Percentiles rank a stretch among this genome's conserved stretches.
Conservation (phyloP, 1,284 basidiomycete genomes). For the Fomitopsis pinicola region DNA sequence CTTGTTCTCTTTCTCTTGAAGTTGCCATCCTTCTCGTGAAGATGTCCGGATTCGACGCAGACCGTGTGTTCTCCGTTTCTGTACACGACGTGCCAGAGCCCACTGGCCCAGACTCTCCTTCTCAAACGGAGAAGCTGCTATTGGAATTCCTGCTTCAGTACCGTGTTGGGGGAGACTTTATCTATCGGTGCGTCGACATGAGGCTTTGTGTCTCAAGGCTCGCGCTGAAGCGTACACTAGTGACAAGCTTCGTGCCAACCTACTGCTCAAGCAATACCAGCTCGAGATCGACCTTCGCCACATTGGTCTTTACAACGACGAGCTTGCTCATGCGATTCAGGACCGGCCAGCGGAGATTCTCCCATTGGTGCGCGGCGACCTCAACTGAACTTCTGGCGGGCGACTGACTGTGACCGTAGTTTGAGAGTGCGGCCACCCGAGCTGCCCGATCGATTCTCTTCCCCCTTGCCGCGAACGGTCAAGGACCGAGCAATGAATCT, state of each 20-base stretch:
- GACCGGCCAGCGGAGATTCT: constrained; percentile 88
- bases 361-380: constrained; percentile 62
- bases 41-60: constrained; percentile 71
- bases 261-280: constrained; percentile 87
- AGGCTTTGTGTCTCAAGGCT: constrained; percentile 10
- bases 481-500: constrained; percentile 43
- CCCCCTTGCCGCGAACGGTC: constrained; percentile 51
- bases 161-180: constrained; percentile 84
- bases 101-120: constrained; percentile 60
- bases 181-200: constrained; percentile 60
- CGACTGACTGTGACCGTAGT: constrained; percentile 40
- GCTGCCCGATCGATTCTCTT: constrained; percentile 80
- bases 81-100: constrained; percentile 59
- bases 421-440: constrained; percentile 84
- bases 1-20: neutral
- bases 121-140: constrained; percentile 77
- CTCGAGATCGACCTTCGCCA: constrained; percentile 93
- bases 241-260: constrained; percentile 86
- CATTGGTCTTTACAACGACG: constrained; percentile 88
- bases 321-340: constrained; percentile 88
- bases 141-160: constrained; percentile 85
- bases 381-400: neutral
- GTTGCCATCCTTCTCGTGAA: neutral
- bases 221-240: constrained; percentile 35
- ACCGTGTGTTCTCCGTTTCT: constrained; percentile 75